Conservation (phyloP, 2,329 filamentous ascomycete species). For the Paecilomyces sp. region DNA sequence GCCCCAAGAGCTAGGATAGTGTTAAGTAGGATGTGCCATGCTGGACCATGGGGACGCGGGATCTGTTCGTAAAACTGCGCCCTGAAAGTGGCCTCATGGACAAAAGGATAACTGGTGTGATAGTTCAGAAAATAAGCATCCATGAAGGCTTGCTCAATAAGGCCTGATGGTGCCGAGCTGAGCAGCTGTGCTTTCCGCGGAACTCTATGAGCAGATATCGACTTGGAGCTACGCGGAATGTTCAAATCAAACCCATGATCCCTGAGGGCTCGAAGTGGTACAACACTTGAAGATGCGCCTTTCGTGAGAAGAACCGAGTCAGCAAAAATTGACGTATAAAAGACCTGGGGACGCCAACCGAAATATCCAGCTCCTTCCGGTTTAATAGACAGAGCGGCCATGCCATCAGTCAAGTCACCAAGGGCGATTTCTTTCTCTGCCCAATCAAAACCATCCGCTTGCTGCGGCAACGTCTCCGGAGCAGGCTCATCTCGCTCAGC, state of each 20-base stretch:
- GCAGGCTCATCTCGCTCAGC: conserved; percentile 27
- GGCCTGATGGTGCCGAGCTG: conserved; percentile 28
- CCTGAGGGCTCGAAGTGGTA: conserved; percentile 29
- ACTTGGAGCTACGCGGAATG: conserved; percentile 22
- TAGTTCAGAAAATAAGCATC: conserved; percentile 43
- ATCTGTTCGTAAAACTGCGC: conserved; percentile 40
- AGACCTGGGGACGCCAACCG: conserved; percentile 14
- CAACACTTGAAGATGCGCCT: conserved; percentile 34
- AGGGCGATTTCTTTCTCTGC: conserved; percentile 32
- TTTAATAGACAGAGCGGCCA: conserved; percentile 34
- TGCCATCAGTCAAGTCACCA: conserved; percentile 32
- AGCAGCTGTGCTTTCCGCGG: conserved; percentile 32
- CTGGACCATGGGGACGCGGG: conserved; percentile 33
- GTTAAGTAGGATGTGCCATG: conserved; percentile 41
- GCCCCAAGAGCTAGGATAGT: conserved; percentile 40
- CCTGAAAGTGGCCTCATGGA: conserved; percentile 42
- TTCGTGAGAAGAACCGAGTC: not conserved
- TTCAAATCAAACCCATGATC: conserved; percentile 34
- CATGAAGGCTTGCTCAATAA: conserved; percentile 35
- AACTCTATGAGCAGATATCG: conserved; percentile 15
- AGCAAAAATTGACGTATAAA: not conserved
- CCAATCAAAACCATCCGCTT: conserved; percentile 48
- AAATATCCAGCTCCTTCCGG: conserved; percentile 35
- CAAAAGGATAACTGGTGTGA: conserved; percentile 40
- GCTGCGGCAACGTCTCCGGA: conserved; percentile 38